Base-by-base conservation (phyloP, 257 asterid species). In the Salvia hispanica region DNA sequence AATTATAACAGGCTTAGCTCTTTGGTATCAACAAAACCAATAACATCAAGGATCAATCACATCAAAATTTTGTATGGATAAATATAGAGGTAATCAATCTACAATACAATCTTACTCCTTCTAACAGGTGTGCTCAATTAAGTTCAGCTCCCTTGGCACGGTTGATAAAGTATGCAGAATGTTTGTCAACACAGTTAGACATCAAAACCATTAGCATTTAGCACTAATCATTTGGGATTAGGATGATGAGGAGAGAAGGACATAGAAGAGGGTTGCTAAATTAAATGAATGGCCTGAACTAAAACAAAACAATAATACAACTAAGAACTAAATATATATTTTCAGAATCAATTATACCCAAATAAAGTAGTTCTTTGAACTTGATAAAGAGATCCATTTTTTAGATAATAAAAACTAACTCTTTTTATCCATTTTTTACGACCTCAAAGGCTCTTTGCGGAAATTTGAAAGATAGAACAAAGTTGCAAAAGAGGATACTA, bases 121-220 rank as follows among this genome's bases (percentile, higher is more conserved):
- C 92, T 91, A 89, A 58, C 91, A 91, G 4, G 96, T 86, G 59
- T 88, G 94, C 80, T 88, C 96, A 46, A 88, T 81, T 48, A 89
- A 89, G 76, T 89, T 89, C 43, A 89, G 78, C 34, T 89, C 90
- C 74, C 90, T 81, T 15, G 95, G 87, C 71, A 89, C 67, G 9
- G 66, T 71, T 48, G 95, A 86, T 14, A 84, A 72, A 42, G 95
- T 62, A 65, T 86, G 95, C 34, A 86, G 88, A 83, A 89, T 61
- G 63, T 86, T 88, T 89, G 86, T 52, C 36, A 69, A 73, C 57
- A 78, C 14, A 60, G 7, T 6, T 37, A n/a, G 4, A 48, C 16
- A 69, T 36, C 11, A 16, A 9, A 34, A 39, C 53, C 31, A 58
- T 58, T 48, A 43, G 10, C 39, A 43, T 66, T 58, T 48, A 43